Evolutionary conservation across 2,329 filamentous ascomycete species (phyloP), one percentile per base, ranked within the genome.

Genomic region (Rachicladosporium sp.): DNA sequence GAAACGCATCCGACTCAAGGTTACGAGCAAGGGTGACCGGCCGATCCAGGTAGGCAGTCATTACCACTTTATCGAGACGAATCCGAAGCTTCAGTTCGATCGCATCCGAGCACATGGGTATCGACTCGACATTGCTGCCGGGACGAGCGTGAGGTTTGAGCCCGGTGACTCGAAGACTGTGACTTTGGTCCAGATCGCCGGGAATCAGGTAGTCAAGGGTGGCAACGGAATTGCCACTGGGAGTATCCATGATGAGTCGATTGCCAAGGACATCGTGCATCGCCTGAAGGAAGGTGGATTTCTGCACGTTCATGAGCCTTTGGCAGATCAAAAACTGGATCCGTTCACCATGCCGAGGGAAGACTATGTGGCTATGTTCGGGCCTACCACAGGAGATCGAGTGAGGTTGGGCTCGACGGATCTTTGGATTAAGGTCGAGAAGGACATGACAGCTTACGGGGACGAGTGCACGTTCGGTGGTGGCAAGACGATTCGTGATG

Each of bases 401-500:
- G 76, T 95, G 32, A 70, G 83, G 15, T 66, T 95, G n/a, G 87
- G 84, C 1, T 71, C 74, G 45, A 94, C 86, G 3, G 80, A 93
- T 57, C 69, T 95, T 8, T 94, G 87, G 86, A 69, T 95, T 52
- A 76, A 78, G 58, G 82, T 95, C 7, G 88, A 94, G 63, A 80
- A 77, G 46, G 88, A 95, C 55, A 66, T 80, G 50, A 87, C 86
- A 0, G 66, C 67, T 4, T 93, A 91, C 56, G 88, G 88, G 7
- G 88, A 95, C 46, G 88, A 95, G 64, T 94, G 87, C 60, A 81
- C 85, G 50, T 94, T 95, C 61, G 88, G 88, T 10, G 88, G 88
- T 35, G 88, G 88, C 35, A 95, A 94, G 70, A 89, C 84, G 32
- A 63, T 95, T 43, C 74, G 88, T 46, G 88, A 95, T 59, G 88